Evolutionary conservation across 2,329 filamentous ascomycete genomes (phyloP), one percentile per base, ranked within the genome.

Genomic region (Pseudogymnoascus sp.): DNA sequence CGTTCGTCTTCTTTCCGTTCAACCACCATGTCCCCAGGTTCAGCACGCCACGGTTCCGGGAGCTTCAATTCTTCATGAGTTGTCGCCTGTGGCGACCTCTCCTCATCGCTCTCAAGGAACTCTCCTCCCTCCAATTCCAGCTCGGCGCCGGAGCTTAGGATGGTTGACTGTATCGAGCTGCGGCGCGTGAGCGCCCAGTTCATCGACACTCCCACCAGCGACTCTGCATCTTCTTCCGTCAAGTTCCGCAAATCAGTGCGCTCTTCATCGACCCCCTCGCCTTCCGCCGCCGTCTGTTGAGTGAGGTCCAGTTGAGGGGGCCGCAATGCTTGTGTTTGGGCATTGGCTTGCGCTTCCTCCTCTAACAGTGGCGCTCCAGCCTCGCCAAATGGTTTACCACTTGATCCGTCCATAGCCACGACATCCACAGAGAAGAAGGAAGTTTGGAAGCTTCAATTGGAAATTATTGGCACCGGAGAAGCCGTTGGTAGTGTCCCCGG

Each of bases 191-290:
- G 84, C 22, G 77, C 76, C 5, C 78, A 77, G 69, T 83, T 86
- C 65, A 87, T 79, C 23, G 83, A 78, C 2, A 83, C 82, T 69
- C 84, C 83, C 59, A 87, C 77, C 52, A 86, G 78, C 6, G 82
- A 83, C 66, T 84, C 82, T 4, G 81, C 84, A 66, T 82, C 82
- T 67, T 85, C 82, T 62, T 81, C 68, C 12, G 70, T 65, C 25
- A 69, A 28, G 25, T 12, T 59, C 14, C 2, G 25, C 25, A 30
- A 52, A 30, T 11, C n/a, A 16, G 9, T 2, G n/a, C 45, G 25
- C n/a, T 52, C 45, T 52, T 30, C 45, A 12, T 52, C 45, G n/a
- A 25, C 8, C 16, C 6, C n/a, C 25, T 30, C 14, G 45, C 14
- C n/a, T 19, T 52, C 45, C 25, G 25, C 14, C n/a, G 45, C 25